Evolutionary conservation across 495 filamentous ascomycete genomes (phyloP).

Genomic region (Tuber borchii): DNA sequence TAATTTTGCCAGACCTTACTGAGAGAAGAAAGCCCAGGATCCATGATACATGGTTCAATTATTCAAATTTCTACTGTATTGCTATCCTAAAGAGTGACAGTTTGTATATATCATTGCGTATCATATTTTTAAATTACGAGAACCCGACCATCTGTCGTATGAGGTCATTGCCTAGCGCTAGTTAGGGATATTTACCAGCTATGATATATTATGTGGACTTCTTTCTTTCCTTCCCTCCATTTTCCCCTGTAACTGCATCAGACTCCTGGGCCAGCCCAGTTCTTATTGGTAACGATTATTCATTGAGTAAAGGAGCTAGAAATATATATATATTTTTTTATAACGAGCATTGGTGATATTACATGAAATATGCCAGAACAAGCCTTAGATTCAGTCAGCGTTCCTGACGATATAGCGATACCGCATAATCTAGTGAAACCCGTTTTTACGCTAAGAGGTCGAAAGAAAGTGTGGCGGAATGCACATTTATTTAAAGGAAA

Average conservation of each 20-base stretch:
- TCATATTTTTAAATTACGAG: background rate
- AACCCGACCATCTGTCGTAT: background rate
- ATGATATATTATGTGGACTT: background rate
- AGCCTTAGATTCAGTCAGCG: too few species aligned
- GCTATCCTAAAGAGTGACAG: background rate
- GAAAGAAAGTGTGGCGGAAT: too few species aligned
- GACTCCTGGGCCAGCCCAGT: background rate
- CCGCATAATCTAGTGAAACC: too few species aligned
- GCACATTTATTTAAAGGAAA: too few species aligned
- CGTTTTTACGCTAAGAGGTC: too few species aligned
- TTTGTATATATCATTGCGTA: background rate
- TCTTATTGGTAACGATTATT: background rate
- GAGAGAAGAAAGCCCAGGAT: background rate
- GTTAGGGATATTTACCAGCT: background rate
- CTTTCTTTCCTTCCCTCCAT: background rate
- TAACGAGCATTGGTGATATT: background rate
- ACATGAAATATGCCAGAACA: background rate
- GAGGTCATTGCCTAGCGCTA: background rate
- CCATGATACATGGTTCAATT: background rate
- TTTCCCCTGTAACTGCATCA: background rate
- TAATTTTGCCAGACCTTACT: background rate
- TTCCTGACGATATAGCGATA: too few species aligned
- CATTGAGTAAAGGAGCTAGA: background rate
- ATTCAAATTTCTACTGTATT: background rate
- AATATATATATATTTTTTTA: background rate